Conservation (phyloP, 192 early-diverging fungal genomes). For the Lobosporangium transversale region DNA sequence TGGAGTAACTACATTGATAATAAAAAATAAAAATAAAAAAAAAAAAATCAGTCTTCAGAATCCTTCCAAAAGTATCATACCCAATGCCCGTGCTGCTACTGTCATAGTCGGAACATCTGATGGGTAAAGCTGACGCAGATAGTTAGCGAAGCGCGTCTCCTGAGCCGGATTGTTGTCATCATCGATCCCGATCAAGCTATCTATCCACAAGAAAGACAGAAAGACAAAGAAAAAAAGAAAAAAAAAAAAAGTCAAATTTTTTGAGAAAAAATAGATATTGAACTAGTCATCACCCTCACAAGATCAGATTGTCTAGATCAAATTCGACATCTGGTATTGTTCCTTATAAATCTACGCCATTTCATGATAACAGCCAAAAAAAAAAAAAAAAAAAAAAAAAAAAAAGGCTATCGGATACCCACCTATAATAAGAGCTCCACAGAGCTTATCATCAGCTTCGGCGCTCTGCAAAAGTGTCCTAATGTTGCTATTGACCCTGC, state of each 20-base stretch:
- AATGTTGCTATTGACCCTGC: slow-evolving; percentile 79
- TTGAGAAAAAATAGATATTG: neutral
- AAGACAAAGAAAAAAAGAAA: neutral
- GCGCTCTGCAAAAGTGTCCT: slow-evolving; percentile 77
- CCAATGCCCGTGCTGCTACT: slow-evolving; percentile 77
- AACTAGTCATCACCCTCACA: neutral
- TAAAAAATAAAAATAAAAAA: too few species aligned
- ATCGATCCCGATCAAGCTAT: slow-evolving; percentile 84
- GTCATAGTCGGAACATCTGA: slow-evolving; percentile 72
- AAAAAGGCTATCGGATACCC: slow-evolving; percentile 8
- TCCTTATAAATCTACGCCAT: too few species aligned
- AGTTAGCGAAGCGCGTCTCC: slow-evolving; percentile 83
- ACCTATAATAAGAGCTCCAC: slow-evolving; percentile 84
- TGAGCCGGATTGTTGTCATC: slow-evolving; percentile 81
- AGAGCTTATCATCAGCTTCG: slow-evolving; percentile 81
- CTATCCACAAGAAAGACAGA: slow-evolving; percentile 49
- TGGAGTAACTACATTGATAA: too few species aligned
- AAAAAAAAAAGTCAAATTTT: neutral
- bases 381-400: neutral
- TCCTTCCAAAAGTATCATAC: too few species aligned
- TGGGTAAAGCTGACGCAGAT: slow-evolving; percentile 81
- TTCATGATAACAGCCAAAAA: too few species aligned
- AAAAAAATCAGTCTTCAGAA: too few species aligned
- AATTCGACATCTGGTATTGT: too few species aligned
- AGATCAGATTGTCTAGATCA: neutral